Conservation (phyloP, 1,284 basidiomycete species). For the Ceratorhiza oryzae-sativae region DNA sequence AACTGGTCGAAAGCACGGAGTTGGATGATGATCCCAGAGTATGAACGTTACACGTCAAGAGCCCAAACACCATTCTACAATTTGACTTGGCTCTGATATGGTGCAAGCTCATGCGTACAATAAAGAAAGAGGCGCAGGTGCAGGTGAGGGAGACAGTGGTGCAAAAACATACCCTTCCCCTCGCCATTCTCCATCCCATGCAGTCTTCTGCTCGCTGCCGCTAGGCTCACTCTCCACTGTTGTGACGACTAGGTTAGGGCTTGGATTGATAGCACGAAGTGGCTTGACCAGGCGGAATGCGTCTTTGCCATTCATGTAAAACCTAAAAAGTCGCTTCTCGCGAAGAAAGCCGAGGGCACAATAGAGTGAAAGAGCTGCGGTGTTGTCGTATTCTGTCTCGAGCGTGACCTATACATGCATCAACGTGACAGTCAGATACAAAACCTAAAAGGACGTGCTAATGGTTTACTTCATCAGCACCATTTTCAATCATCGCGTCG, state of each 20-base stretch:
- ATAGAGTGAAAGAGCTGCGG: constrained; percentile 85
- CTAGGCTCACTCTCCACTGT: neutral
- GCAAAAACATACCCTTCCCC: constrained; percentile 17
- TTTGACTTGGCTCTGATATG: neutral
- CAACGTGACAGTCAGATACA: neutral
- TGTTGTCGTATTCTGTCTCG: constrained; percentile 97
- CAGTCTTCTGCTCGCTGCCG: too few relatives aligned
- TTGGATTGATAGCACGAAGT: neutral
- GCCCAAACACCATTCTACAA: too few relatives aligned
- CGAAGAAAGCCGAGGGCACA: constrained; percentile 92
- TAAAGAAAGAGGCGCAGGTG: constrained; percentile 7
- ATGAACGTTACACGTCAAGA: too few relatives aligned
- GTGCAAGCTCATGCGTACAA: constrained; percentile 3
- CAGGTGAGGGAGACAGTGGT: constrained; percentile 7
- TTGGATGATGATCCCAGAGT: too few relatives aligned
- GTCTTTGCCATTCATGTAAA: constrained; percentile 95
- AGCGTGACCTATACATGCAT: constrained; percentile 89
- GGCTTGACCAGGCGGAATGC: constrained; percentile 72
- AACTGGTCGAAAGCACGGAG: too few relatives aligned
- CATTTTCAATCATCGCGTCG: constrained; percentile 76
- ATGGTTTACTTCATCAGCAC: constrained; percentile 79
- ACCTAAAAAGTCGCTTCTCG: constrained; percentile 92
- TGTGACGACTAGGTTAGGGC: neutral
- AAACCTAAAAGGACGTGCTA: neutral
- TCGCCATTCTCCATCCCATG: constrained; percentile 35